Evolutionary conservation across 306 rosid genomes (phyloP).

Genomic region (Trichosanthes cucumerina): DNA sequence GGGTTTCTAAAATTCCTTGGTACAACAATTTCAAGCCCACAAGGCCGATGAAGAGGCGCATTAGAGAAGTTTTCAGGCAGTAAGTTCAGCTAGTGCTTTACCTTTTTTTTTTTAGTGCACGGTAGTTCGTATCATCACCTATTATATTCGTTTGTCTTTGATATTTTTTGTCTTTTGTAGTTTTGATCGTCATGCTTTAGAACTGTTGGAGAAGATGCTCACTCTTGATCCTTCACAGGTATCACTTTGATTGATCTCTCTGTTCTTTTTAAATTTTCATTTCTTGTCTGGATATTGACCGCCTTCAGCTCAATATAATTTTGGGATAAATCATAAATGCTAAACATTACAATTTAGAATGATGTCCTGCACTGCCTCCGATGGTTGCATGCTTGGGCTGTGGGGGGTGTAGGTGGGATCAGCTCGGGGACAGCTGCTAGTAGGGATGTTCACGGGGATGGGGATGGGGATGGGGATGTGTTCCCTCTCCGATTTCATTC

Average conservation of each 20-base stretch:
- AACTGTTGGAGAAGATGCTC: conserved; percentile 40
- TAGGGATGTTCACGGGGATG: background rate
- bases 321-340: background rate
- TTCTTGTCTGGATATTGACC: background rate
- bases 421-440: background rate
- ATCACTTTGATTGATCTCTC: background rate
- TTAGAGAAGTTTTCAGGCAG: conserved; percentile 41
- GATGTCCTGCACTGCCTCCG: background rate
- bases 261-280: background rate
- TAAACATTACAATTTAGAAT: background rate
- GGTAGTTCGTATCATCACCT: background rate
- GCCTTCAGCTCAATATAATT: background rate
- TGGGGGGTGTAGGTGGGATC: background rate
- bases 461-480: background rate
- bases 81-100: conserved; percentile 16
- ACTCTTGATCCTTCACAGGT: conserved; percentile 48
- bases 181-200: conserved; percentile 46
- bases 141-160: background rate
- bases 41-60: conserved; percentile 38
- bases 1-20: conserved; percentile 48
- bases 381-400: background rate
- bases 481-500: background rate
- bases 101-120: background rate
- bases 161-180: conserved; percentile 16
- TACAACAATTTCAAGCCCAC: conserved; percentile 45